Evolutionary conservation across 768 basidiomycete species (phyloP), one percentile per base, ranked within the genome.

Genomic region (Pholiota molesta): DNA sequence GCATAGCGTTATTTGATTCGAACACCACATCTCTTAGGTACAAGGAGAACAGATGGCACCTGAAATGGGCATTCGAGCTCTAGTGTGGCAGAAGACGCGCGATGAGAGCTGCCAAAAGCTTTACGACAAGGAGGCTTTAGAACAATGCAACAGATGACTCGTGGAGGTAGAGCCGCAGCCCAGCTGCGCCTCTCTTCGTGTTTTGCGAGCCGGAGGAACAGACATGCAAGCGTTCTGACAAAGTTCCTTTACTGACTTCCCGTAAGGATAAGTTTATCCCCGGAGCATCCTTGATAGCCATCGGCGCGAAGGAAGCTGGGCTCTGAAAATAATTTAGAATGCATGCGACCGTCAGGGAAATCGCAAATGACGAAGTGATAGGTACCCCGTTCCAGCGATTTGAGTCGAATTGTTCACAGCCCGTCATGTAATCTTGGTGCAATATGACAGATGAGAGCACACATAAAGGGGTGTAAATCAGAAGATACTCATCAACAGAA

Each of bases 11-110:
- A 44, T 44, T 44, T 44, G n/a, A 44, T 37, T 37, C 35, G 35
- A 44, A 11, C 42, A 40, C 13, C 39, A 44, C 42, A 26, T 19
- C 47, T 23, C n/a, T 49, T 49, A 49, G n/a, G 47, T 26, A 49
- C 47, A 49, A 58, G 13, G 29, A 1, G 39, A n/a, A 17, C 55
- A 16, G 35, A 56, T 56, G 40, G 28, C 40, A 40, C 64, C 53
- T 58, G 45, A 59, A 61, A 44, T 58, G 59, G 59, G 45, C 47
- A 57, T 57, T 57, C 13, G 29, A 56, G 53, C 59, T 52, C 59
- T 53, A 49, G 54, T 53, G 55, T 60, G 54, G 58, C 47, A 49
- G 47, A 47, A 33, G 47, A 21, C 54, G 60, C 54, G 60, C 42
- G 42, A 55, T 59, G 55, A 52, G 39, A 60, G 57, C 51, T 61